Evolutionary conservation across 2,329 filamentous ascomycete species (phyloP).

Genomic region (Botryotinia globosa): DNA sequence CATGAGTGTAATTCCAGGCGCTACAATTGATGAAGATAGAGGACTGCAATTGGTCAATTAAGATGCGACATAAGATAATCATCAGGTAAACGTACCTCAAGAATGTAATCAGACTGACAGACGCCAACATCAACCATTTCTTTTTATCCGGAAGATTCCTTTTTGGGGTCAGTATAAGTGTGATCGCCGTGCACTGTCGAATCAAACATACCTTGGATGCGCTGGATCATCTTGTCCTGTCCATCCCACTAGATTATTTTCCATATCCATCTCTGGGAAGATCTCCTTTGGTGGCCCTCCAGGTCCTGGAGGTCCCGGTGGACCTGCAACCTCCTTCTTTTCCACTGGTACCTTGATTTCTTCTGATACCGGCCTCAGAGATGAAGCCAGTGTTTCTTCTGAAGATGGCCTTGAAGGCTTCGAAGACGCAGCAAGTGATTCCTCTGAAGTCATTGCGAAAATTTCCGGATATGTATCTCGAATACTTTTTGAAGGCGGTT

Average conservation of each 20-base stretch:
- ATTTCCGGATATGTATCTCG: background rate
- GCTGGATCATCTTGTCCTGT: slow-evolving; percentile 24
- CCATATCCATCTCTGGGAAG: slow-evolving; percentile 42
- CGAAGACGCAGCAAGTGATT: background rate
- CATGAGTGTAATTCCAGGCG: slow-evolving; percentile 40
- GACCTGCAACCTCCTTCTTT: background rate
- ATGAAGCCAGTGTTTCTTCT: background rate
- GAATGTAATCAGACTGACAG: slow-evolving; percentile 19
- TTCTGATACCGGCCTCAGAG: background rate
- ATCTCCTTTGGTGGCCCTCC: slow-evolving; percentile 16
- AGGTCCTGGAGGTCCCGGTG: background rate
- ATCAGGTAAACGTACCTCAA: slow-evolving; percentile 21
- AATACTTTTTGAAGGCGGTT: background rate
- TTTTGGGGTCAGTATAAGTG: background rate
- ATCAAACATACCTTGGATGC: slow-evolving; percentile 19
- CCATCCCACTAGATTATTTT: slow-evolving; percentile 38
- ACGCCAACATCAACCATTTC: slow-evolving; percentile 20
- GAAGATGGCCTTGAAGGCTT: background rate
- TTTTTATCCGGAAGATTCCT: slow-evolving; percentile 17
- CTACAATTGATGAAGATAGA: slow-evolving; percentile 44
- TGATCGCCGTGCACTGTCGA: background rate
- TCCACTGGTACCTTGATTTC: background rate
- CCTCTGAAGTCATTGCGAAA: background rate
- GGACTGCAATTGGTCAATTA: slow-evolving; percentile 26
- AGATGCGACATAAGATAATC: background rate